A percentile compares a stretch with the other conserved stretches of the same genome.
These are phyloP conservation scores for Cryoendolithus antarcticus DNA, from an alignment of 2,329 filamentous ascomycete genomes.

Conservation along the genomic window DNA sequence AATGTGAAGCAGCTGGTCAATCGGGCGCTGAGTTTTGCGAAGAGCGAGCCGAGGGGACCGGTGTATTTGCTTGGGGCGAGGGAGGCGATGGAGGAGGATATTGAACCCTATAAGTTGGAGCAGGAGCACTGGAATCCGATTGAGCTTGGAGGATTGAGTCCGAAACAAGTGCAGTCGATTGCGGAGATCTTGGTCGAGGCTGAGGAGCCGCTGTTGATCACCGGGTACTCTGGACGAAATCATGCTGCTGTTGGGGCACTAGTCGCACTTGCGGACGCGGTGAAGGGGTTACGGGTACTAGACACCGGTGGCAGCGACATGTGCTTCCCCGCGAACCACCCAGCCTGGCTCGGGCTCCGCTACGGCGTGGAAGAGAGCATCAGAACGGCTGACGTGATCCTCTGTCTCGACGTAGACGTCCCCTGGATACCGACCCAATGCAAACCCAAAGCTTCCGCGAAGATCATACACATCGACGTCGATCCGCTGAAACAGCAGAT, in stretches of 20 bases:
- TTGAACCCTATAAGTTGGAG: slow-evolving; percentile 57
- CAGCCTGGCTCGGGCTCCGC: slow-evolving; percentile 46
- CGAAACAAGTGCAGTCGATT: slow-evolving; percentile 44
- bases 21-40: slow-evolving; percentile 70
- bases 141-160: slow-evolving; percentile 50
- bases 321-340: slow-evolving; percentile 64
- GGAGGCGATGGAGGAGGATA: slow-evolving; percentile 77
- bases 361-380: slow-evolving; percentile 66
- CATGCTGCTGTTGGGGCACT: slow-evolving; percentile 49
- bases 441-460: slow-evolving; percentile 43
- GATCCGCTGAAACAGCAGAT: slow-evolving; percentile 55
- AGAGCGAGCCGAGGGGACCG: slow-evolving; percentile 62
- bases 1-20: slow-evolving; percentile 88
- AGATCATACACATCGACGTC: slow-evolving; percentile 53
- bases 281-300: slow-evolving; percentile 58
- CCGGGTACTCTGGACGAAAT: slow-evolving; percentile 60
- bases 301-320: slow-evolving; percentile 71
- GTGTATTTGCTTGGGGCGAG: slow-evolving; percentile 68
- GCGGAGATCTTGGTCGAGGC: slow-evolving; percentile 52
- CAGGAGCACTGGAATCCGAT: slow-evolving; percentile 61
- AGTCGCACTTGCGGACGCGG: slow-evolving; percentile 53
- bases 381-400: slow-evolving; percentile 65
- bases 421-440: slow-evolving; percentile 81
- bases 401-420: slow-evolving; percentile 81
- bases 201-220: slow-evolving; percentile 55